Evolutionary conservation across 2,329 filamentous ascomycete species (phyloP).

Genomic region (Leptographium procerum): DNA sequence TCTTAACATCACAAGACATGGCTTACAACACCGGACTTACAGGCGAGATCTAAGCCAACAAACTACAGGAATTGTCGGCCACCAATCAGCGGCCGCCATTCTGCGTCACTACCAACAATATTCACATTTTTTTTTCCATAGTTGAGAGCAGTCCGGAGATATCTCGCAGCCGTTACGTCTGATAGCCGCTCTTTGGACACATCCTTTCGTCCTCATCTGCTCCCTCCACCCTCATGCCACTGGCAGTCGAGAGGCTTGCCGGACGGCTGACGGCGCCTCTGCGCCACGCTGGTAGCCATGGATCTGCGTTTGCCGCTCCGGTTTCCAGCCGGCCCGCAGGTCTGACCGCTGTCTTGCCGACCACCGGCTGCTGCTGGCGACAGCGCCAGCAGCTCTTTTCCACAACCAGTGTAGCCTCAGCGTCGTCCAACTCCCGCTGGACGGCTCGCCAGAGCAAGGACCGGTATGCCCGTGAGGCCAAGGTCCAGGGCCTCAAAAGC

Average conservation of each 20-base stretch:
- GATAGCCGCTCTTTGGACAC: neutral
- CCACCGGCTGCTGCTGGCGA: neutral
- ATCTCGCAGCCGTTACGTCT: neutral
- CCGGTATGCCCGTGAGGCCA: constrained; percentile 60
- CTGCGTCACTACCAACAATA: neutral
- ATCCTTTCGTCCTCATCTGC: neutral
- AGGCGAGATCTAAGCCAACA: no score
- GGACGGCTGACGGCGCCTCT: neutral
- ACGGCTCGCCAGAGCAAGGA: constrained; percentile 68
- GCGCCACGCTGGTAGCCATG: neutral
- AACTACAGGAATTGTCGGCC: neutral
- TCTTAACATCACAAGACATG: neutral
- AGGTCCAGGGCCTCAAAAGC: constrained; percentile 71
- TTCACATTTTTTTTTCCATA: neutral
- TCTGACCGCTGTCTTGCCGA: neutral
- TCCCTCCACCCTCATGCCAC: neutral
- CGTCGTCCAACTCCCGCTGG: constrained; percentile 64
- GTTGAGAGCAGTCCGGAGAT: neutral
- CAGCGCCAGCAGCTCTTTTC: neutral
- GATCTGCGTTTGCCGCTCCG: neutral
- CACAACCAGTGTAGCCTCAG: neutral
- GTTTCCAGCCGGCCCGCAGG: neutral
- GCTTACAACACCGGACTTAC: neutral
- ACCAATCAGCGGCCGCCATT: neutral
- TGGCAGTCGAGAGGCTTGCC: neutral